Evolutionary conservation across 768 basidiomycete species (phyloP), one percentile per base, ranked within the genome.

Genomic region (Boletus eberwhitei): DNA sequence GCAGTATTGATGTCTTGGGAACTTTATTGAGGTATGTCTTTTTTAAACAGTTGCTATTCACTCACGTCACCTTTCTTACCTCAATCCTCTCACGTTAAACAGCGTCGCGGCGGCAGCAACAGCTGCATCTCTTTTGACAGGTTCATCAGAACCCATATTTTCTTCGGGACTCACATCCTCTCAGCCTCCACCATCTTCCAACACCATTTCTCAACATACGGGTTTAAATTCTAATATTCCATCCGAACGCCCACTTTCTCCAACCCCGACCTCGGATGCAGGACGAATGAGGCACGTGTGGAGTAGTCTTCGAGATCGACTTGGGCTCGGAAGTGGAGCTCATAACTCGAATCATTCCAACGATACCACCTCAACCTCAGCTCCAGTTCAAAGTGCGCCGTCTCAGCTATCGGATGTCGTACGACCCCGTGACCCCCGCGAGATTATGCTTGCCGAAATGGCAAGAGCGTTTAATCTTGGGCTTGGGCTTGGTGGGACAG

Each of bases 51-150:
- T 44, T 2, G 7, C 21, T 42, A 24, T 26, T n/a, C 29, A 26
- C n/a, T 17, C 31, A 46, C 35, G 16, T 24, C 26, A 31, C 48
- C 12, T 36, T 29, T 32, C 40, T 42, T 22, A 44, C 17, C 39
- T 48, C 38, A 38, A 31, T n/a, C 47, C 50, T 8, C 46, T 11
- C 17, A 19, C 32, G n/a, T 37, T 17, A 19, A 66, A 46, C 58
- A 89, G 91, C 61, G 91, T 93, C 32, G 91, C 91, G 4, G 90
- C 91, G n/a, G 88, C 91, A 11, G 91, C 91, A n/a, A 92, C 90
- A 1, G 90, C 91, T 2, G 89, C 88, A 8, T 93, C 91, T 4
- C 78, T 90, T 29, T 77, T 90, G n/a, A 85, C 86, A 2, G 88
- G 88, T 35, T 81, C 84, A 22, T 82, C 84, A 5, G 81, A 86